Conservation (phyloP, 108 stramenopile species). For the Schizochytrium sp. region DNA sequence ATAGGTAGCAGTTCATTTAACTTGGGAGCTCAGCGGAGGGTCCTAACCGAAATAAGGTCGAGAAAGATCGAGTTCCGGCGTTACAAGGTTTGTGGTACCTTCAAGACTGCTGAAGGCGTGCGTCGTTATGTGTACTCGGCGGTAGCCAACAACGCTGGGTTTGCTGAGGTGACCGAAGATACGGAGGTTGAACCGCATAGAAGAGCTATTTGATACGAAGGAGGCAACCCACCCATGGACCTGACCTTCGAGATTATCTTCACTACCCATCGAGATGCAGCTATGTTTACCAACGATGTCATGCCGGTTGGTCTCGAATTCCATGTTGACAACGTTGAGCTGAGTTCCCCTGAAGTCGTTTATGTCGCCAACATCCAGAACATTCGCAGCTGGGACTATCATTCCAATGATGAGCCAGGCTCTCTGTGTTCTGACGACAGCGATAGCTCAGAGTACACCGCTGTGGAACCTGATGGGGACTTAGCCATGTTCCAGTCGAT, state of each 20-base stretch:
- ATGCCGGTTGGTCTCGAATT: background rate
- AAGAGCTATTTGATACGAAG: background rate
- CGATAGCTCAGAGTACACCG: background rate
- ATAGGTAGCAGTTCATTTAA: background rate
- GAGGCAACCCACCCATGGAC: background rate
- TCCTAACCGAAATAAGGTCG: background rate
- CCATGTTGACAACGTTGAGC: background rate
- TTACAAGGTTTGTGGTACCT: background rate
- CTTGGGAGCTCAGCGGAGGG: background rate
- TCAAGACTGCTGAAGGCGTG: background rate
- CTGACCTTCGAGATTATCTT: conserved; percentile 3
- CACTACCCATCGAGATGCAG: background rate
- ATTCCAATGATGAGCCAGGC: conserved; percentile 16
- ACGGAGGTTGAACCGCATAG: background rate
- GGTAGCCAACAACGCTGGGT: background rate
- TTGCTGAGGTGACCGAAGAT: background rate
- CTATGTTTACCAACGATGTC: background rate
- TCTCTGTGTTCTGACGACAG: background rate
- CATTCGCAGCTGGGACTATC: background rate
- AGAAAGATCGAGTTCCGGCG: background rate
- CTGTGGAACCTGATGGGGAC: background rate
- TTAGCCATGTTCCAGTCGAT: conserved; percentile 13
- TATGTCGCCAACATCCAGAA: background rate
- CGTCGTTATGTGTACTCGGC: background rate
- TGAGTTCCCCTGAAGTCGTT: background rate